Conservation (phyloP, 306 rosid species). For the Citrullus amarus region DNA sequence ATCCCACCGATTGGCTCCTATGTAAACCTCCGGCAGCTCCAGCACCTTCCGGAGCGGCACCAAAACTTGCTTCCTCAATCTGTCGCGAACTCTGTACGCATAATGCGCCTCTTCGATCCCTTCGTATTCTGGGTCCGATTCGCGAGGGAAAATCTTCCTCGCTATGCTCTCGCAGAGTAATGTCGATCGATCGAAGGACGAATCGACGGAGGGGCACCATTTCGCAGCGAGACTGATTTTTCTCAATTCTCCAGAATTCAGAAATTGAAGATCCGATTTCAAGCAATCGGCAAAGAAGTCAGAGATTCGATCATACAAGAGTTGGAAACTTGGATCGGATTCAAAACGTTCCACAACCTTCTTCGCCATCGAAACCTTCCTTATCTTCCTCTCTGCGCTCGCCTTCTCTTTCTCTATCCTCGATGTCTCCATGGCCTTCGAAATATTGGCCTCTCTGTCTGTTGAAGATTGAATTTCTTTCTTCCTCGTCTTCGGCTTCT, state of each 20-base stretch:
- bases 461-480: not conserved
- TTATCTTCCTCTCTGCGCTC: slow-evolving; percentile 21
- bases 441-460: not conserved
- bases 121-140: slow-evolving; percentile 30
- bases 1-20: slow-evolving; percentile 32
- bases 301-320: slow-evolving; percentile 35
- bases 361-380: slow-evolving; percentile 36
- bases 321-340: slow-evolving; percentile 22
- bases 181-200: slow-evolving; percentile 44
- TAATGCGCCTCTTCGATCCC: slow-evolving; percentile 57
- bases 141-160: slow-evolving; percentile 38
- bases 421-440: not conserved
- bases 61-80: slow-evolving; percentile 29
- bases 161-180: slow-evolving; percentile 57
- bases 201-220: slow-evolving; percentile 78
- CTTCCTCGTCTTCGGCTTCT: not conserved
- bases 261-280: slow-evolving; percentile 31
- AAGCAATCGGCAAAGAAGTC: slow-evolving; percentile 41
- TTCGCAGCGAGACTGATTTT: slow-evolving; percentile 51
- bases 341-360: slow-evolving; percentile 33
- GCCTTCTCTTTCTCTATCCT: slow-evolving; percentile 27
- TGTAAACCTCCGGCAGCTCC: slow-evolving; percentile 63
- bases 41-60: slow-evolving; percentile 19
- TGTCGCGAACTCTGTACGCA: slow-evolving; percentile 53
- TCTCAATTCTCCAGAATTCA: slow-evolving; percentile 13